A percentile compares a stretch with the other conserved stretches of the same genome.
Evolutionary conservation across 805 yeast genomes (phyloP).

Genomic region (Candida hungchunana): DNA sequence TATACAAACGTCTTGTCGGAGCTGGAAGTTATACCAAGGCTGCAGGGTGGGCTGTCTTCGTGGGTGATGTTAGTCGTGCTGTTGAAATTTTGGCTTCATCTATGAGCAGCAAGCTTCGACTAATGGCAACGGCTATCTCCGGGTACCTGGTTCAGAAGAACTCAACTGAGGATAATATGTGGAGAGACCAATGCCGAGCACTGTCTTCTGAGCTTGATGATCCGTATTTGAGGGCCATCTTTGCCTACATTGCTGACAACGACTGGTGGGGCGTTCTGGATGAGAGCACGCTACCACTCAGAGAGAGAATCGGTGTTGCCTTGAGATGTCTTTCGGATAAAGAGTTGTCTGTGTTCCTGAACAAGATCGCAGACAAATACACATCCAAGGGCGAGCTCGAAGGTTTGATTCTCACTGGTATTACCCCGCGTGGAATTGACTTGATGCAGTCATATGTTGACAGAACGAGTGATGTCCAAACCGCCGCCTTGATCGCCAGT

Average conservation of each 20-base stretch:
- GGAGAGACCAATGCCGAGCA: constrained; percentile 90
- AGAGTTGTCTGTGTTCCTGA: constrained; percentile 69
- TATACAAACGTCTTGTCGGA: constrained; percentile 50
- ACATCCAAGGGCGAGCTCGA: constrained; percentile 81
- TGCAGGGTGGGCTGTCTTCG: constrained; percentile 97
- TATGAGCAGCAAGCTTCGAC: constrained; percentile 59
- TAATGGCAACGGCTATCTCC: constrained; percentile 92
- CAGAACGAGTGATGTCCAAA: constrained; percentile 85
- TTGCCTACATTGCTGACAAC: constrained; percentile 89
- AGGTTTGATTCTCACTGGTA: constrained; percentile 88
- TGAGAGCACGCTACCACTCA: constrained; percentile 80
- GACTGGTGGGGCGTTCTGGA: constrained; percentile 96
- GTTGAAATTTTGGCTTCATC: constrained; percentile 75
- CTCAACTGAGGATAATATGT: constrained; percentile 42
- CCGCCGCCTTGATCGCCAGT: constrained; percentile 77
- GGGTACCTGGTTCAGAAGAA: constrained; percentile 73
- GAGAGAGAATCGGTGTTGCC: constrained; percentile 90
- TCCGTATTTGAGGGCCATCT: constrained; percentile 86
- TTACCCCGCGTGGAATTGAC: constrained; percentile 79
- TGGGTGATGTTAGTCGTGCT: constrained; percentile 80
- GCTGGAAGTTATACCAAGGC: constrained; percentile 77
- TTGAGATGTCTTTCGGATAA: constrained; percentile 77
- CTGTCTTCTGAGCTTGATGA: constrained; percentile 85
- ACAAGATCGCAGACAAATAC: constrained; percentile 65
- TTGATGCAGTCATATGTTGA: constrained; percentile 83